phyloP scores from a whole-genome alignment of 2,329 filamentous ascomycete genomes.

The Hypoxylon sp. region DNA sequence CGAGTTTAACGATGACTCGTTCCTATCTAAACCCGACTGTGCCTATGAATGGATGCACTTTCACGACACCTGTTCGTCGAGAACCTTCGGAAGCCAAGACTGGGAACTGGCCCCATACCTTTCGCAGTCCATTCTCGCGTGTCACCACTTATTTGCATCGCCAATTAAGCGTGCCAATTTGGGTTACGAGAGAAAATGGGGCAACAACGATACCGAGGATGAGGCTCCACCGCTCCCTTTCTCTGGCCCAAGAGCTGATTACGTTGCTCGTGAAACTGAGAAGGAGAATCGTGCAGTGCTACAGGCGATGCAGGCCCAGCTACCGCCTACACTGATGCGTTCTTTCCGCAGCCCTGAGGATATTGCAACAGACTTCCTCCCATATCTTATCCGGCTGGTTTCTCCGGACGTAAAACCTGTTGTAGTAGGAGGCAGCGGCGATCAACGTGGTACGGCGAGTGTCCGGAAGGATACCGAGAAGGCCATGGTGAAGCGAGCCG shows the following conservation, averaged over 20 bases:
- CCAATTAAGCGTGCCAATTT: constrained; percentile 66
- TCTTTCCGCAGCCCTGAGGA: constrained; percentile 84
- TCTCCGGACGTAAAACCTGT: constrained; percentile 93
- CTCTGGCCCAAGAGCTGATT: constrained; percentile 85
- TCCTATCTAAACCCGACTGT: constrained; percentile 82
- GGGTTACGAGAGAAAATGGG: constrained; percentile 63
- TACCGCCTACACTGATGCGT: constrained; percentile 79
- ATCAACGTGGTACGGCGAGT: constrained; percentile 78
- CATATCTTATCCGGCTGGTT: constrained; percentile 86
- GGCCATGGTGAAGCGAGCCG: constrained; percentile 82
- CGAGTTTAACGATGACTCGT: constrained; percentile 92
- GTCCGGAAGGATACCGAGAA: constrained; percentile 91
- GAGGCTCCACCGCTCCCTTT: constrained; percentile 77
- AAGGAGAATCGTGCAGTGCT: constrained; percentile 84
- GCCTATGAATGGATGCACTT: constrained; percentile 98
- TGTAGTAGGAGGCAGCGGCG: constrained; percentile 79
- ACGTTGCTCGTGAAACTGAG: constrained; percentile 81
- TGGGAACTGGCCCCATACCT: constrained; percentile 94
- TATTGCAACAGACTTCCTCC: constrained; percentile 85
- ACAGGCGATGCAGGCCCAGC: constrained; percentile 78
- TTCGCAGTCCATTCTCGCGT: constrained; percentile 87
- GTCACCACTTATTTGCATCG: constrained; percentile 91
- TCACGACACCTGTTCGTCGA: constrained; percentile 85
- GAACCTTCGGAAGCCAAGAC: constrained; percentile 86
- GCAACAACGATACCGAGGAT: constrained; percentile 62